These are phyloP conservation scores for Mrakia blollopis DNA, from an alignment of 768 basidiomycete species.

Conservation along the genomic window DNA sequence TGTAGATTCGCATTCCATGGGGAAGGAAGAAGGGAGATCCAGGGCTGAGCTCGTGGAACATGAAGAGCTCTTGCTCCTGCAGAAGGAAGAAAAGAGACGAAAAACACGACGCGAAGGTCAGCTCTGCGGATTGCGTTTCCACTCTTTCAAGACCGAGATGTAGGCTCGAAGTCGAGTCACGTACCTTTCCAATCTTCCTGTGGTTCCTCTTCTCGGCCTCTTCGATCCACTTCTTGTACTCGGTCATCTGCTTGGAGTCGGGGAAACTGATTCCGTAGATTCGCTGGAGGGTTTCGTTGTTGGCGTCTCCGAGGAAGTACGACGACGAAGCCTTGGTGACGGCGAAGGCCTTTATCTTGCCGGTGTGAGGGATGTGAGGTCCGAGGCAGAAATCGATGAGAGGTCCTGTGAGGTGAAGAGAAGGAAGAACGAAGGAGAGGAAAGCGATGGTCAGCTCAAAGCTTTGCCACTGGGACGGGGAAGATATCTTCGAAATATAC, in stretches of 20 bases:
- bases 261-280: conserved; percentile 99
- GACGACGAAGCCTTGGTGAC: conserved; percentile 97
- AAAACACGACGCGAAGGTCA: background rate
- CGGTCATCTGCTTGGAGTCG: conserved; percentile 87
- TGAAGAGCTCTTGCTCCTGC: conserved; percentile 93
- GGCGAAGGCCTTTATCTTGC: conserved; percentile 95
- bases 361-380: conserved; percentile 96
- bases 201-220: conserved; percentile 99
- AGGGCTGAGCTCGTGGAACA: conserved; percentile 95
- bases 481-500: too few relatives aligned
- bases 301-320: conserved; percentile 91
- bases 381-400: conserved; percentile 97
- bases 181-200: conserved; percentile 87
- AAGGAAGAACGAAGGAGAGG: background rate
- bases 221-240: conserved; percentile 91
- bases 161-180: conserved; percentile 91
- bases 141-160: conserved; percentile 54
- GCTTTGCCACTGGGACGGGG: too few relatives aligned
- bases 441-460: background rate
- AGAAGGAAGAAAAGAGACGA: background rate
- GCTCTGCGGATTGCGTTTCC: conserved; percentile 40
- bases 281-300: conserved; percentile 89
- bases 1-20: conserved; percentile 94
- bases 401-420: conserved; percentile 48
- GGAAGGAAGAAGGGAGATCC: conserved; percentile 96